Conservation (phyloP, 1,139 yeast species). For the Diutina neorugosa region DNA sequence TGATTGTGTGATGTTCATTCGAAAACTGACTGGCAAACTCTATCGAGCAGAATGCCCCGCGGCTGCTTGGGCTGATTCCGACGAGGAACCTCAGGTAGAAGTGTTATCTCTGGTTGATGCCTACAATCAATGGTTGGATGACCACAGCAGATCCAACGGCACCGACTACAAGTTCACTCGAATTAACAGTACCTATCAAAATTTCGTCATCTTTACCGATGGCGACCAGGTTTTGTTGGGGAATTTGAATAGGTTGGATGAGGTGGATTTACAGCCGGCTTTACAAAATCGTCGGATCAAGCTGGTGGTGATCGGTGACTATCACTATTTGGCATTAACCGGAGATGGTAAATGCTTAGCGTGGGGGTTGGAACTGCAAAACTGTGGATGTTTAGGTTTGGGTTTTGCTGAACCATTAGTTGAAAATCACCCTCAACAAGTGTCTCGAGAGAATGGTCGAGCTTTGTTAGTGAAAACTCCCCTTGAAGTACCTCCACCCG, state of each 20-base stretch:
- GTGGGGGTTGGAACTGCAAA: constrained; percentile 59
- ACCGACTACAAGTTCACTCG: constrained; percentile 23
- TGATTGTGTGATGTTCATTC: constrained; percentile 38
- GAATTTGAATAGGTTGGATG: constrained; percentile 11
- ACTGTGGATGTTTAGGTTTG: constrained; percentile 63
- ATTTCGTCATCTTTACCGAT: constrained; percentile 43
- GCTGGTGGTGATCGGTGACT: constrained; percentile 60
- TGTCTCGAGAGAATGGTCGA: neutral
- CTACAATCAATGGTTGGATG: constrained; percentile 21
- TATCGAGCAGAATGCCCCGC: constrained; percentile 27
- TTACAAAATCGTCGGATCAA: constrained; percentile 42
- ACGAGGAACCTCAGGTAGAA: constrained; percentile 8
- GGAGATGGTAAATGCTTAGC: constrained; percentile 46
- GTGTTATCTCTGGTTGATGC: constrained; percentile 6
- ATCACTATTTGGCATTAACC: constrained; percentile 55
- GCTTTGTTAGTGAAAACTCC: neutral
- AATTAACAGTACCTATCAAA: constrained; percentile 35
- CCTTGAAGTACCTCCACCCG: neutral
- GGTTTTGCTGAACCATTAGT: constrained; percentile 29
- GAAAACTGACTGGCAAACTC: constrained; percentile 24
- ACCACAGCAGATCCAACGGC: constrained; percentile 11
- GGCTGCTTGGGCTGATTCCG: constrained; percentile 5
- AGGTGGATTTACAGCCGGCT: constrained; percentile 17
- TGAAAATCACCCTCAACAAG: neutral
- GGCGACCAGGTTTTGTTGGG: constrained; percentile 40